These are phyloP conservation scores for Amaranthus tricolor DNA, from an alignment of 179 eudicot species.

Conservation along the genomic window DNA sequence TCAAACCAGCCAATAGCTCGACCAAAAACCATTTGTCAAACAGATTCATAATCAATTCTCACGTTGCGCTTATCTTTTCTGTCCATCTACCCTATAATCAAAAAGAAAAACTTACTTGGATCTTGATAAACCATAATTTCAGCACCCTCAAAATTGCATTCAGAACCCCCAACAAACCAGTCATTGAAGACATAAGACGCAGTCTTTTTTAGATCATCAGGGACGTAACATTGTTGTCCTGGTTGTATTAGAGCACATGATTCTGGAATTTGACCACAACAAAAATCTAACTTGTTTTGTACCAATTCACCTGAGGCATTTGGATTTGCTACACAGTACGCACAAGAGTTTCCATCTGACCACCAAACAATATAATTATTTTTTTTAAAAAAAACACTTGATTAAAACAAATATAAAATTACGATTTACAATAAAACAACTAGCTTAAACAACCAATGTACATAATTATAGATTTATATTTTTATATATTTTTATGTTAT, in stretches of 20 bases:
- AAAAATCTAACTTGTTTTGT: slow-evolving; percentile 24
- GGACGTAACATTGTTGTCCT: slow-evolving; percentile 28
- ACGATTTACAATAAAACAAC: too few species aligned
- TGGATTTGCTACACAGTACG: slow-evolving; percentile 26
- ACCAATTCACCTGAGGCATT: slow-evolving; percentile 8
- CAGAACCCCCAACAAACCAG: slow-evolving; percentile 12
- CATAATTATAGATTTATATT: too few species aligned
- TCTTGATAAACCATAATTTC: not conserved
- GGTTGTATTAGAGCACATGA: slow-evolving; percentile 23
- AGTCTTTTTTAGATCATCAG: slow-evolving; percentile 14
- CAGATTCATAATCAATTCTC: too few species aligned
- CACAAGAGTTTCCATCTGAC: slow-evolving; percentile 8
- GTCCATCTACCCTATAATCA: too few species aligned
- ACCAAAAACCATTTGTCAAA: too few species aligned
- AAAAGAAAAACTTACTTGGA: slow-evolving; percentile 21
- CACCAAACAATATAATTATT: not conserved
- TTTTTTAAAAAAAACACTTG: too few species aligned
- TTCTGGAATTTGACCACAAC: slow-evolving; percentile 17
- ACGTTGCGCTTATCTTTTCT: too few species aligned
- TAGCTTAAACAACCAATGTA: too few species aligned
- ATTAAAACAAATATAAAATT: too few species aligned
- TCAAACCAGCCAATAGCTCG: too few species aligned
- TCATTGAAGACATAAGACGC: slow-evolving; percentile 28
- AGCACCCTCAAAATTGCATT: slow-evolving; percentile 25
- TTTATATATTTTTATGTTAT: too few species aligned